Percentiles rank a stretch among this genome's conserved stretches.
These are phyloP conservation scores for Rhododendron henanense DNA, from an alignment of 148 eudicot species.

Conservation along the genomic window DNA sequence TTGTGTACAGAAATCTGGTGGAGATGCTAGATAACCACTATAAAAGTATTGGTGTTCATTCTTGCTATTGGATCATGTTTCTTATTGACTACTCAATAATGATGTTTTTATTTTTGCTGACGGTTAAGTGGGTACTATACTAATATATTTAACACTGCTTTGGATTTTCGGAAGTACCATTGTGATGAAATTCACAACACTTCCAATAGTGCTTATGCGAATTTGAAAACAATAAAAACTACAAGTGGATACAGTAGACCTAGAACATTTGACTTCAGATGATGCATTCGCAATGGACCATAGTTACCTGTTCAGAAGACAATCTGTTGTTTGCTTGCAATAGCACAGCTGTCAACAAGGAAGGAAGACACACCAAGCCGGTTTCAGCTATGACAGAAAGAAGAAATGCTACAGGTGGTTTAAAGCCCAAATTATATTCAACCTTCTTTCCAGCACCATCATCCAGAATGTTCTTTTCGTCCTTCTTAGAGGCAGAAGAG, in stretches of 20 bases:
- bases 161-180: background rate
- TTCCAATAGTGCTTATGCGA: background rate
- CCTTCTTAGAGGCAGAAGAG: slow-evolving; percentile 39
- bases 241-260: background rate
- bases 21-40: background rate
- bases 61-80: background rate
- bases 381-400: slow-evolving; percentile 80
- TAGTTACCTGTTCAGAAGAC: slow-evolving; percentile 84
- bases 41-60: background rate
- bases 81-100: background rate
- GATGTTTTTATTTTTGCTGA: background rate
- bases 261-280: background rate
- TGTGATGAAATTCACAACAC: background rate
- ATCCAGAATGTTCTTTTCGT: slow-evolving; percentile 32
- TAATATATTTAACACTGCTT: background rate
- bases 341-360: slow-evolving; percentile 88
- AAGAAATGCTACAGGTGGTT: slow-evolving; percentile 63
- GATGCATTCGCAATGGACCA: slow-evolving; percentile 4
- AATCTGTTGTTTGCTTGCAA: slow-evolving; percentile 84
- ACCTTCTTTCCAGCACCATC: slow-evolving; percentile 37
- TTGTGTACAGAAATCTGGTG: background rate
- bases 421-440: slow-evolving; percentile 29
- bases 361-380: slow-evolving; percentile 91
- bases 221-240: background rate
- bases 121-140: background rate